Base-by-base conservation (phyloP, 2,329 filamentous ascomycete species). In the Aspergillus pseudotamarii region DNA sequence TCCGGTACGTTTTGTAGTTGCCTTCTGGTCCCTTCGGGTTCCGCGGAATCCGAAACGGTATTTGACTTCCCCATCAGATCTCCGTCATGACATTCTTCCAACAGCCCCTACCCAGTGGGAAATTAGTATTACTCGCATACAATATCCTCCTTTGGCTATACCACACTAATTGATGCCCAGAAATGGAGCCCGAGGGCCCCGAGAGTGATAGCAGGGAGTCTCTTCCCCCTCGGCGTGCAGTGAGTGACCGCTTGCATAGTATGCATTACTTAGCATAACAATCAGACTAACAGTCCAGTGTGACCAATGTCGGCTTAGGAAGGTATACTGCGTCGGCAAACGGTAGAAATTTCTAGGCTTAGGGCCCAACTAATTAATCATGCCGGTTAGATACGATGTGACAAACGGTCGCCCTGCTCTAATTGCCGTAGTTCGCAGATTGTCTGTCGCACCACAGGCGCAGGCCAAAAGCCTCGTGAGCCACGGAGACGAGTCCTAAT, bases 321-420 rank as follows among this genome's bases (percentile, higher is more conserved):
- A 77, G 68, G 75, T 76, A 69, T 56, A 48, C 28, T 21, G 11
- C 32, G 19, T 60, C 34, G 48, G 19, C 23, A 38, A 41, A 23
- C 10, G 43, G 43, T 46, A 30, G n/a, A 41, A 19, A 11, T 9
- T 26, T 14, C 32, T 32, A 23, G 9, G 21, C 32, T 30, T 21
- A n/a, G 41, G 46, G n/a, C n/a, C 38, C 23, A 59, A 21, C 41
- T 54, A 10, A 38, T 57, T 51, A 5, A 59, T 57, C 61, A 38
- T 58, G 58, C 41, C 28, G 30, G 14, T 26, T 60, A 81, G 78
- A 79, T 81, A 50, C 73, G 76, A 65, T 81, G 79, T 61, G 78
- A 81, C 62, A 78, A 80, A 63, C 74, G 75, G 45, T 73, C 72
- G 1, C 78, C 79, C 57, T 81, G 79, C 68, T 77, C 78, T 8